A percentile compares a stretch with the other conserved stretches of the same genome.
These are phyloP conservation scores for Plasmodium vivax DNA, from an alignment of 169 alveolate genomes.

Conservation along the genomic window DNA sequence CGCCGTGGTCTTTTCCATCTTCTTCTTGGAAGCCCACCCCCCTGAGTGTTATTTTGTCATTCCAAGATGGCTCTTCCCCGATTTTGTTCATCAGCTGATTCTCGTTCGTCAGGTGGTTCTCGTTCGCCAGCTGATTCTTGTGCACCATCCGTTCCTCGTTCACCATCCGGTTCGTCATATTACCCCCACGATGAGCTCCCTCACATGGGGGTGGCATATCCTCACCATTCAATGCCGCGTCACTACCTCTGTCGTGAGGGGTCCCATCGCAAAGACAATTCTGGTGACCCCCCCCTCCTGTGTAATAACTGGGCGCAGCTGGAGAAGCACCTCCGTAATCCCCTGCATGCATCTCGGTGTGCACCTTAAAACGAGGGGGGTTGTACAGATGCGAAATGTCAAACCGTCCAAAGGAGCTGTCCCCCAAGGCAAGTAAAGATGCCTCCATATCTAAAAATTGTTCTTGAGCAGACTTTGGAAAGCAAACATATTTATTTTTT, in stretches of 20 bases:
- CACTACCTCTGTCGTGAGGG: not conserved
- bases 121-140: too few relatives aligned
- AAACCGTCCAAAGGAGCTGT: not conserved
- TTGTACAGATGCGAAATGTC: not conserved
- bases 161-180: not conserved
- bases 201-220: not conserved
- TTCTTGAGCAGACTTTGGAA: slow-evolving; percentile 36
- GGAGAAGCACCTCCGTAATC: not conserved
- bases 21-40: not conserved
- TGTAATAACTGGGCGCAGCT: not conserved
- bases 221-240: not conserved
- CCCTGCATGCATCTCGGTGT: not conserved
- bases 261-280: not conserved
- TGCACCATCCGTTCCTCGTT: too few relatives aligned
- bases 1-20: not conserved
- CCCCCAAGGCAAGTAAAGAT: slow-evolving; percentile 12
- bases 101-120: not conserved
- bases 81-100: not conserved
- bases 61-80: not conserved
- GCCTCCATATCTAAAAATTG: slow-evolving; percentile 37
- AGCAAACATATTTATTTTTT: slow-evolving; percentile 17
- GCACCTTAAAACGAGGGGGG: not conserved
- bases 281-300: not conserved
- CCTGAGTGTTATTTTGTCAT: slow-evolving; percentile 3
- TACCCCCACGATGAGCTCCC: not conserved